These are phyloP conservation scores for Bipolaris cookei DNA, from an alignment of 2,329 filamentous ascomycete genomes.

Conservation along the genomic window DNA sequence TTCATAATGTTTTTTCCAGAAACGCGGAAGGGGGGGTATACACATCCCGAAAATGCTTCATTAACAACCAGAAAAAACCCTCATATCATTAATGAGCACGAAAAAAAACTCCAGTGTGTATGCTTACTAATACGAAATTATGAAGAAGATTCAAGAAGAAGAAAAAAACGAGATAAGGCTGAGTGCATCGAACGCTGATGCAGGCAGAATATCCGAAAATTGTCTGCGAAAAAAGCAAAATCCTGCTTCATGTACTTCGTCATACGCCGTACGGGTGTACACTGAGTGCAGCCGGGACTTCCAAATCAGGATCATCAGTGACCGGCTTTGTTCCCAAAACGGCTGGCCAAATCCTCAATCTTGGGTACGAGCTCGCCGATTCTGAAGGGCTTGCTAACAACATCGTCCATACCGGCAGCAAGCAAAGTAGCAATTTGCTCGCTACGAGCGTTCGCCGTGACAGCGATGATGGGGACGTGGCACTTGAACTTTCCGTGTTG, in stretches of 20 bases:
- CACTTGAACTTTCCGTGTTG: slow-evolving; percentile 39
- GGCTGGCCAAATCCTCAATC: slow-evolving; percentile 55
- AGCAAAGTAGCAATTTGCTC: slow-evolving; percentile 51
- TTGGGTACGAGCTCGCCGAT: slow-evolving; percentile 59
- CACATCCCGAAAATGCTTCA: too few relatives aligned
- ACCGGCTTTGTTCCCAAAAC: slow-evolving; percentile 8
- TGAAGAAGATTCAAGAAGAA: too few relatives aligned
- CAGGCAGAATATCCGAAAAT: too few relatives aligned
- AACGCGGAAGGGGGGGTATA: too few relatives aligned
- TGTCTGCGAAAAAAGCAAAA: too few relatives aligned
- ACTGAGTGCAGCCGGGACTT: not conserved
- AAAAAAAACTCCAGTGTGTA: too few relatives aligned
- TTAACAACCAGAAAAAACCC: too few relatives aligned
- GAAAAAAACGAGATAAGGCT: too few relatives aligned
- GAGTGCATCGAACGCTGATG: too few relatives aligned
- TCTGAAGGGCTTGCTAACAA: slow-evolving; percentile 59
- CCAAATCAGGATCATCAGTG: not conserved
- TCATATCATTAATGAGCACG: too few relatives aligned
- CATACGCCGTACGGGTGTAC: slow-evolving; percentile 2
- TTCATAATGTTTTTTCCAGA: too few relatives aligned
- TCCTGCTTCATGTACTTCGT: not conserved
- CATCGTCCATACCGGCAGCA: slow-evolving; percentile 55
- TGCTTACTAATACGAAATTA: too few relatives aligned
- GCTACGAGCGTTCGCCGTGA: slow-evolving; percentile 51
- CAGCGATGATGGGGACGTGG: slow-evolving; percentile 52